phyloP scores from a whole-genome alignment of 2,329 filamentous ascomycete species.

The Penicillium sp. region DNA sequence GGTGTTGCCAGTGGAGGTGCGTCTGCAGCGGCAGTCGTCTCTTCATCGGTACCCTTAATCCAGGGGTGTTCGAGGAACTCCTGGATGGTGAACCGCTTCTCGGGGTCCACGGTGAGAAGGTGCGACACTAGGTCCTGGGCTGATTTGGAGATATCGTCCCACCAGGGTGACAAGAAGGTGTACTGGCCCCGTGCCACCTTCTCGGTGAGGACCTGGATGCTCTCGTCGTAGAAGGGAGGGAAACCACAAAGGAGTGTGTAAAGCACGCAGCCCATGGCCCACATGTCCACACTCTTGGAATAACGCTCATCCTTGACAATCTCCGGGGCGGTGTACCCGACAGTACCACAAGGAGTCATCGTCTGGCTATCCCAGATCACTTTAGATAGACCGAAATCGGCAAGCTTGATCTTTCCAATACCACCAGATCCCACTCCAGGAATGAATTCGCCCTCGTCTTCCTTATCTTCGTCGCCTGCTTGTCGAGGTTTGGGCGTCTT shows the following conservation, averaged over 20 bases:
- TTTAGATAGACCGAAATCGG: slow-evolving; percentile 95
- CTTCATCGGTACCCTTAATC: slow-evolving; percentile 70
- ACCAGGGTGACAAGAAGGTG: slow-evolving; percentile 97
- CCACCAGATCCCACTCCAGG: slow-evolving; percentile 77
- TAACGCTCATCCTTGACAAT: slow-evolving; percentile 99
- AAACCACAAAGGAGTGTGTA: slow-evolving; percentile 97
- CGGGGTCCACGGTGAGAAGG: slow-evolving; percentile 87
- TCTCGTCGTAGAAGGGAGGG: slow-evolving; percentile 97
- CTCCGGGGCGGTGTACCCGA: slow-evolving; percentile 95
- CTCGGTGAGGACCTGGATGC: slow-evolving; percentile 92
- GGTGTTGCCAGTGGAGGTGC: slow-evolving; percentile 70
- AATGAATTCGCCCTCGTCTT: slow-evolving; percentile 91
- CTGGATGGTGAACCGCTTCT: slow-evolving; percentile 88
- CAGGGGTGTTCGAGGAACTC: slow-evolving; percentile 95
- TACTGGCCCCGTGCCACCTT: slow-evolving; percentile 97
- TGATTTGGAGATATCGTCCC: slow-evolving; percentile 95
- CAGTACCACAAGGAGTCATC: slow-evolving; percentile 98
- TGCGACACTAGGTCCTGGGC: slow-evolving; percentile 94
- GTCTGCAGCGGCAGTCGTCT: slow-evolving; percentile 63
- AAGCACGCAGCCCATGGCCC: slow-evolving; percentile 92
- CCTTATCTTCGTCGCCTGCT: slow-evolving; percentile 93
- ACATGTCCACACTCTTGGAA: slow-evolving; percentile 99
- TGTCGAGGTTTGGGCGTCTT: slow-evolving; percentile 75
- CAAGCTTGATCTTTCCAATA: slow-evolving; percentile 94
- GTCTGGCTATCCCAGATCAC: slow-evolving; percentile 98